These are phyloP conservation scores for Didymella sp. DNA, from an alignment of 2,329 filamentous ascomycete genomes.

Conservation along the genomic window DNA sequence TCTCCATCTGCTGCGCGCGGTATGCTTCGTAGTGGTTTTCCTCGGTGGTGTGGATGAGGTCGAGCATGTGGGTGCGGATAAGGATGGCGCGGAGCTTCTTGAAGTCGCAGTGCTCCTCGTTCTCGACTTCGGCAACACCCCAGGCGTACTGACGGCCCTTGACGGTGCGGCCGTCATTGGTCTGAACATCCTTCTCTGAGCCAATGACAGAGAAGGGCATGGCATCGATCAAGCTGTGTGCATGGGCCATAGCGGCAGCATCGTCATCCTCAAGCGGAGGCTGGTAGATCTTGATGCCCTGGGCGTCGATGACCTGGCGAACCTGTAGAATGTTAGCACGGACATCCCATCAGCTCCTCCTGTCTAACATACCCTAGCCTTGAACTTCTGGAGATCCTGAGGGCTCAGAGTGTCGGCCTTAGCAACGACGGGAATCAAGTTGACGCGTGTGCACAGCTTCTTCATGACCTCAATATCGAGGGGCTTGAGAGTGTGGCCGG, in stretches of 20 bases:
- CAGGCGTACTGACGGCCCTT: conserved; percentile 99
- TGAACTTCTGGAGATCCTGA: conserved; percentile 88
- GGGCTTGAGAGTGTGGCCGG: conserved; percentile 97
- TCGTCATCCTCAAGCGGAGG: conserved; percentile 98
- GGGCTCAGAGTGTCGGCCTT: conserved; percentile 98
- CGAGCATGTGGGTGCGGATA: conserved; percentile 99
- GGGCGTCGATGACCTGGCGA: conserved; percentile 91
- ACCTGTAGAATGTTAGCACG: conserved; percentile 65
- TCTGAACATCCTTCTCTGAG: conserved; percentile 99
- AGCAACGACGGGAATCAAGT: conserved; percentile 96
- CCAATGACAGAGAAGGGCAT: conserved; percentile 99
- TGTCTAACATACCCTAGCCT: conserved; percentile 76
- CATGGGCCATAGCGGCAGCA: conserved; percentile 93
- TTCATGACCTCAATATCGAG: conserved; percentile 99
- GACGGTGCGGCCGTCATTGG: conserved; percentile 91
- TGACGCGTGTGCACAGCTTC: conserved; percentile 95
- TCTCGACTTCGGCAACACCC: conserved; percentile 99
- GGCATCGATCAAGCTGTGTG: conserved; percentile 89
- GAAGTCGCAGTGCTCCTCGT: conserved; percentile 99
- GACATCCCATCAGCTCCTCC: background rate
- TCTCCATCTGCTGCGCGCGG: conserved; percentile 99
- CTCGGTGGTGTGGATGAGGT: conserved; percentile 99
- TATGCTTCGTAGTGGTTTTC: conserved; percentile 99
- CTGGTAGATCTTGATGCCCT: conserved; percentile 99
- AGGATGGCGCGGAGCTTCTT: conserved; percentile 99